Base-by-base conservation (phyloP, 306 rosid species). In the Psophocarpus tetragonolobus region DNA sequence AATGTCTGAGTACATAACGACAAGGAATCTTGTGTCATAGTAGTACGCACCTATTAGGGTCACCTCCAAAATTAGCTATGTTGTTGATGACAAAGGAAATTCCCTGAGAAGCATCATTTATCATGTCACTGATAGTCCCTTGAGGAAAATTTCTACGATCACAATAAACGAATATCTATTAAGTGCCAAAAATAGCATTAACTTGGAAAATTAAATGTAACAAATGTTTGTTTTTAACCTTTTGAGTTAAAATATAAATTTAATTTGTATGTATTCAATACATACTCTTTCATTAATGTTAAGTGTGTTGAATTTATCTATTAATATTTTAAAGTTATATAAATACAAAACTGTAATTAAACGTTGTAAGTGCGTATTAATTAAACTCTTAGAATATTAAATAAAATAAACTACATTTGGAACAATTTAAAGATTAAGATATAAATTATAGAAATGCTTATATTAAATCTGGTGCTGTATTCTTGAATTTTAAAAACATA, bases 81-180 rank as follows among this genome's bases (percentile, higher is more conserved):
- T 90, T 84, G 88, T 91, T 86, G 77, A 88, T 79, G 77, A 96
- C 71, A 36, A 74, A 96, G 38, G 91, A 91, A 79, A 96, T 90
- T 53, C 96, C 99, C 67, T 77, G 88, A 39, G 89, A 93, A 78
- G 81, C 71, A 85, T 96, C 99, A 81, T 81, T 73, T 77, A 96
- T 87, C 98, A 96, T 96, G 86, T 96, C 98, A 85, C 98, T 90
- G 53, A 96, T 90, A 71, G 97, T 96, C 78, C 97, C 99, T 86
- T 96, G 98, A 45, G 99, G 99, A 81, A 95, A 95, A 77, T 95
- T 95, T 81, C 97, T 95, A 92, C 90, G 87, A 32, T 79, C 57
- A 84, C 24, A 77, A 64, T 75, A 65, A 73, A 74, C 29, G 62
- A 50, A 60, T 23, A 75, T 36, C 12, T 50, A 53, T 60, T 41